Conservation (phyloP, 345 rosid genomes). For the Pelargonium nanum region DNA sequence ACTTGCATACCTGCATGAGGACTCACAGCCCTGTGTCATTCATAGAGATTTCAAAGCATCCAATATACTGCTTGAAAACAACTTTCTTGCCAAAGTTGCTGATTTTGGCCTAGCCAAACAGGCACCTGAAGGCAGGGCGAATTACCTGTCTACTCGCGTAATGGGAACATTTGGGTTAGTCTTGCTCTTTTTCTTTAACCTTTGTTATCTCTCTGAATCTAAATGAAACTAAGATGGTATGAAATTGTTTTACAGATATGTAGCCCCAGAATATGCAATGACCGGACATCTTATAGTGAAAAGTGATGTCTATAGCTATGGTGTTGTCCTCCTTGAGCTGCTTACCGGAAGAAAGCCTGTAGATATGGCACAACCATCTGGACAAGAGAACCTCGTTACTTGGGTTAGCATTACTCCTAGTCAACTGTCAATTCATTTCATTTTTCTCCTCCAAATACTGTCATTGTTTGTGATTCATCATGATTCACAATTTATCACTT, state of each 20-base stretch:
- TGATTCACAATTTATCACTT: background rate
- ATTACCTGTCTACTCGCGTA: slow-evolving; percentile 90
- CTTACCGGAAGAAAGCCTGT: slow-evolving; percentile 93
- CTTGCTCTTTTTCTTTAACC: slow-evolving; percentile 7
- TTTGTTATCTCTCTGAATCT: slow-evolving; percentile 1
- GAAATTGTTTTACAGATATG: slow-evolving; percentile 48
- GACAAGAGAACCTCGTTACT: slow-evolving; percentile 95
- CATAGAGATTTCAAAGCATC: slow-evolving; percentile 99
- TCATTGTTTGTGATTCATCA: background rate
- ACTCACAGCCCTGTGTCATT: slow-evolving; percentile 95
- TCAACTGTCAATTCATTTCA: background rate
- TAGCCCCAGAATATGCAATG: slow-evolving; percentile 99
- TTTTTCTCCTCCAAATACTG: background rate
- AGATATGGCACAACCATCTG: slow-evolving; percentile 96
- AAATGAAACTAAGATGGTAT: slow-evolving; percentile 1
- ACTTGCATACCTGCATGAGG: slow-evolving; percentile 92
- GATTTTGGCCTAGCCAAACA: slow-evolving; percentile 98
- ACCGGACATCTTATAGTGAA: slow-evolving; percentile 95
- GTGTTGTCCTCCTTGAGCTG: slow-evolving; percentile 92
- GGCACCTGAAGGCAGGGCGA: slow-evolving; percentile 98
- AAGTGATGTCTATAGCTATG: slow-evolving; percentile 98
- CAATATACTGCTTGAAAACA: slow-evolving; percentile 89
- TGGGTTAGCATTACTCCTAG: slow-evolving; percentile 49
- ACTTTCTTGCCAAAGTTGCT: slow-evolving; percentile 92
- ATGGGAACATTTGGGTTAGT: slow-evolving; percentile 99